Evolutionary conservation across 805 yeast genomes (phyloP), one percentile per base, ranked within the genome.

Genomic region (Teunomyces funiuensis): DNA sequence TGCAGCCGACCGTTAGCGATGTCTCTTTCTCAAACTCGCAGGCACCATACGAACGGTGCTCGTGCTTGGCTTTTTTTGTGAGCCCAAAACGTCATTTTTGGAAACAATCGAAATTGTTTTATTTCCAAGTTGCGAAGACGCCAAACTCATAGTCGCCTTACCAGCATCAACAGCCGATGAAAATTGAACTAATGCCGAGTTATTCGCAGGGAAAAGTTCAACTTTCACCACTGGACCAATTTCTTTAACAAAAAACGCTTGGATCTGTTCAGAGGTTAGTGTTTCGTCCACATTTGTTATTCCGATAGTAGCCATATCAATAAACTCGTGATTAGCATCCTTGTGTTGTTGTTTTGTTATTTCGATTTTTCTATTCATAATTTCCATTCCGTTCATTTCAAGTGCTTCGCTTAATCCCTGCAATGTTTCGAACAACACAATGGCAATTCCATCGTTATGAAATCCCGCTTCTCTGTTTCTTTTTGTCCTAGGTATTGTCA

Each of bases 371-470:
- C 85, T 59, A 0, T 74, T 81, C 28, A 68, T 69, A 1, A 83
- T 45, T 3, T 61, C 57, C 0, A 61, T 49, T 6, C 69, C 65
- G 46, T 80, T 67, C 36, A 72, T 53, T 9, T 48, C 29, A 1
- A 81, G 47, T 0, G 88, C 80, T 3, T 55, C 54, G 0, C 60
- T 52, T 0, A 88, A 85, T 2, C 69, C 73, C 1, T 66, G 70
- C 6, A 59, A 54, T 0, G 60, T 58, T 2, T 53, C 43, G 50
- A 79, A 85, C 0, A 77, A 65, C 0, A 86, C 61, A 53, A 86
- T 85, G 0, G 83, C 95, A 57, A 73, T 82, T 0, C 91, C 90
- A 34, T 78, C 79, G 52, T 81, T 74, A 11, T 54, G 47, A 6
- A 65, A 53, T 1, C 59, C 63, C 6, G 61, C 58, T 3, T 54